phyloP scores from a whole-genome alignment of 2,329 filamentous ascomycete genomes.

The Fusarium metavorans region DNA sequence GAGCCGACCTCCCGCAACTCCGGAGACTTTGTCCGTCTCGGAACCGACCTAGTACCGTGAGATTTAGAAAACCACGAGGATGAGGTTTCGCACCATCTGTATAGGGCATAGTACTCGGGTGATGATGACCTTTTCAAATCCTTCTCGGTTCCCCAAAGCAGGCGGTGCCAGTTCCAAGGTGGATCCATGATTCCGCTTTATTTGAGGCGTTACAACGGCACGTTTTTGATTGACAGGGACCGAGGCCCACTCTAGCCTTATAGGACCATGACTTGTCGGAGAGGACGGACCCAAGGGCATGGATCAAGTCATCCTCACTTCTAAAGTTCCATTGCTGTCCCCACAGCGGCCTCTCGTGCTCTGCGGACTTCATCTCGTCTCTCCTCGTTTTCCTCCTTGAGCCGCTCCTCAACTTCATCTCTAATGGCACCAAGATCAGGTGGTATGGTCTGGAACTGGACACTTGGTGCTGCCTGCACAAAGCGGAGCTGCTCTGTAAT shows the following conservation, averaged over 20 bases:
- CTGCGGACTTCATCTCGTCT: conserved; percentile 65
- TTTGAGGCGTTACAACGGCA: neutral
- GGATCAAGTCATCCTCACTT: neutral
- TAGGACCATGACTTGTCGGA: neutral
- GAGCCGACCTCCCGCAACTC: neutral
- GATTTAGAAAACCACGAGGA: neutral
- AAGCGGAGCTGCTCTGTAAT: conserved; percentile 90
- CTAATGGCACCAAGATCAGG: conserved; percentile 78
- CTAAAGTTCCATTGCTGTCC: conserved; percentile 66
- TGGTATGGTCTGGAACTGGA: conserved; percentile 85
- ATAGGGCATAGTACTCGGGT: conserved; percentile 4
- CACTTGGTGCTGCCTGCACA: conserved; percentile 85
- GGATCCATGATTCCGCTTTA: conserved; percentile 11
- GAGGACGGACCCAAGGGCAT: neutral
- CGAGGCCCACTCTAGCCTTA: conserved; percentile 5
- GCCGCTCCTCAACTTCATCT: conserved; percentile 75
- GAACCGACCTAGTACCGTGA: neutral
- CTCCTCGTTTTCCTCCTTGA: conserved; percentile 74
- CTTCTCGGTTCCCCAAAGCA: neutral
- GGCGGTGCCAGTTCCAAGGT: conserved; percentile 1
- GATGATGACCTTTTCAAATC: neutral
- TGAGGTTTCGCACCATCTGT: conserved; percentile 2
- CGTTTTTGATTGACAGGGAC: conserved; percentile 15
- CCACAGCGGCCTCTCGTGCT: conserved; percentile 68
- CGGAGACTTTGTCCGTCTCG: neutral